Evolutionary conservation across 805 yeast species (phyloP).

Genomic region (Hanseniaspora mollemarum): DNA sequence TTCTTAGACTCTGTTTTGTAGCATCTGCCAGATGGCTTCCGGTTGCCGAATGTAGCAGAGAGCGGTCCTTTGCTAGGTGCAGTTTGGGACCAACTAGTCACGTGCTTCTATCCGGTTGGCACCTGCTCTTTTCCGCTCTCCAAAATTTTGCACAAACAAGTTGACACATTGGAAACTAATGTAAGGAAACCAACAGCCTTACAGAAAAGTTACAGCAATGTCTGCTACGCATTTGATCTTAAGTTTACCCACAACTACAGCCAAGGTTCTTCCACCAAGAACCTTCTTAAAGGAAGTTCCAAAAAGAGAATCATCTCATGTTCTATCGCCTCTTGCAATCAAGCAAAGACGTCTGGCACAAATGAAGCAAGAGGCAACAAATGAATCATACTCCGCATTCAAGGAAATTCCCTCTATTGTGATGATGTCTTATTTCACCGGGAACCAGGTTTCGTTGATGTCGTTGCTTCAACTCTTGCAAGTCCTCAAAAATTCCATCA

Average conservation of each 20-base stretch:
- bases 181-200: no score
- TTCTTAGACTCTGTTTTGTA: conserved; percentile 10
- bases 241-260: conserved; percentile 1
- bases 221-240: conserved; percentile 1
- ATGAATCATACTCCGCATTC: conserved; percentile 13
- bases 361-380: conserved; percentile 11
- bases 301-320: conserved; percentile 3
- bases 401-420: conserved; percentile 15
- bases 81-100: no score
- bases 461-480: conserved; percentile 7
- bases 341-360: conserved; percentile 8
- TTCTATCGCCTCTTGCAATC: conserved; percentile 1
- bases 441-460: conserved; percentile 12
- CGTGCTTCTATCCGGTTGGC: no score
- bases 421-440: conserved; percentile 15
- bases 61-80: no score
- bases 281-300: conserved; percentile 3
- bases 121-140: no score
- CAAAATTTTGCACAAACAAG: no score
- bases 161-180: no score
- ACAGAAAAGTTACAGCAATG: neutral
- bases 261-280: conserved; percentile 7
- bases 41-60: no score
- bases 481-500: conserved; percentile 8
- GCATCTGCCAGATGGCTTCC: no score